Percentiles rank a stretch among this genome's conserved stretches.
Conservation (phyloP, 2,329 filamentous ascomycete species). For the Chaetomium globosum region DNA sequence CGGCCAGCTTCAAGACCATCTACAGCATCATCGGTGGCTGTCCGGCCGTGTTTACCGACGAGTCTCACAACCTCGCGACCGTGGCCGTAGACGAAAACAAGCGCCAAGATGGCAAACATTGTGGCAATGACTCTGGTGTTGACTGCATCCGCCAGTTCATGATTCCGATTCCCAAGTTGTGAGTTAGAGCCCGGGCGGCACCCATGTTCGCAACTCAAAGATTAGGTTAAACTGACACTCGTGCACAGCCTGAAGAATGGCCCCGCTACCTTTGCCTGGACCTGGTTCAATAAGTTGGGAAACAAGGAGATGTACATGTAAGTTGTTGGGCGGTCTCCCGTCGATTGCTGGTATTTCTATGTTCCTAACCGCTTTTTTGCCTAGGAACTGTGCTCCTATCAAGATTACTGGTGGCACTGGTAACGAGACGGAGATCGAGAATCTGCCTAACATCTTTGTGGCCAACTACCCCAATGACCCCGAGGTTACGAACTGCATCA, state of each 20-base stretch:
- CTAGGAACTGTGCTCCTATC: constrained; percentile 60
- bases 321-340: neutral
- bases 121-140: constrained; percentile 34
- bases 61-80: constrained; percentile 22
- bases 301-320: constrained; percentile 68
- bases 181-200: neutral
- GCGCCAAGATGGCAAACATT: constrained; percentile 30
- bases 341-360: too few species aligned
- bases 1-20: constrained; percentile 39
- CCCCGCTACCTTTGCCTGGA: constrained; percentile 55
- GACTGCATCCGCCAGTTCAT: constrained; percentile 37
- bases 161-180: constrained; percentile 37
- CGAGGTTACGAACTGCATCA: constrained; percentile 41
- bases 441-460: constrained; percentile 61
- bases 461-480: constrained; percentile 52
- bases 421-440: constrained; percentile 41
- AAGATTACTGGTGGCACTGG: constrained; percentile 46
- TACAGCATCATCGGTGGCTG: constrained; percentile 42
- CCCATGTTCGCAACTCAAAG: neutral
- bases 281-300: constrained; percentile 62
- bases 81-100: constrained; percentile 20
- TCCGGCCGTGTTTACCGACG: constrained; percentile 34
- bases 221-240: neutral
- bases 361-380: neutral
- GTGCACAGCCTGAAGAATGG: constrained; percentile 30